Base-by-base conservation (phyloP, 148 eudicot species). In the Suaeda aralocaspica region DNA sequence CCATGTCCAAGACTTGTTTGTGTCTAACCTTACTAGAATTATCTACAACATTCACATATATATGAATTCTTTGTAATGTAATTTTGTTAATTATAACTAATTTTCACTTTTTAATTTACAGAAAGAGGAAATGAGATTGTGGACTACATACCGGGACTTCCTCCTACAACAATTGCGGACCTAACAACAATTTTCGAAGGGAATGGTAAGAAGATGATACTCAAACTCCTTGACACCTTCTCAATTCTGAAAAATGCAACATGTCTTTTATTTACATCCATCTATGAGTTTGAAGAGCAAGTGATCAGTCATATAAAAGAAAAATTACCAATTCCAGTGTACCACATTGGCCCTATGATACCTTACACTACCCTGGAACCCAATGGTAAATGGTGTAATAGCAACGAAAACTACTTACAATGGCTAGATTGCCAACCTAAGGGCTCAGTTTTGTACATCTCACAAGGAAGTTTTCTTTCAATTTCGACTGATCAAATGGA, bases 381-480 rank as follows among this genome's bases (percentile, higher is more conserved):
- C 5, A 28, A 56, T 2, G 49, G 21, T 5, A 49, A 16, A 12
- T 19, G 15, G 15, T 16, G 16, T 21, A 2, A 6, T 9, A 36
- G 46, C 22, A 22, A n/a, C n/a, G n/a, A 13, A 19, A 5, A 39
- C 39, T 87, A 85, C 65, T 36, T 84, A 46, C 58, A 74, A 33
- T 78, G 81, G 81, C 61, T 78, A 48, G 65, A 78, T 28, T 68
- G 73, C n/a, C 77, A 78, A 34, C 84, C 84, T 16, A 22, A 67
- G 19, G 58, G 29, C 14, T 84, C 93, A 2, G 92, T 87, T 12
- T 29, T 87, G 50, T 89, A 87, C 67, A 67, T 89, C 11, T 87
- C 92, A 5, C 79, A 72, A 56, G 96, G 92, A 29, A 90, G 90
- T 72, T 84, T 84, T 63, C 87, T 88, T 11, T 84, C 92, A 0